Base-by-base conservation (phyloP, 345 rosid genomes). In the Diplotaxis tenuifolia region DNA sequence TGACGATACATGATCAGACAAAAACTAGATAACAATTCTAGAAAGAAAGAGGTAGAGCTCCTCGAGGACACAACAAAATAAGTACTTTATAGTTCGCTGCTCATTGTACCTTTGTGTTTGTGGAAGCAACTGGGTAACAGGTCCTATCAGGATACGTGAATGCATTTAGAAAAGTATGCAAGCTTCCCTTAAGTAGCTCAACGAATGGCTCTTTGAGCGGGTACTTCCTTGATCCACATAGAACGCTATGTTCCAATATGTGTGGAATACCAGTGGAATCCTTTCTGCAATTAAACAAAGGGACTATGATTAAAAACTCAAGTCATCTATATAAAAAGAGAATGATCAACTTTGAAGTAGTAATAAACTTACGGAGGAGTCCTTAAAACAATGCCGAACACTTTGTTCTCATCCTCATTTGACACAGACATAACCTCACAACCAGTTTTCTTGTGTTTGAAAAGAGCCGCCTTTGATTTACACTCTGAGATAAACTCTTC, bases 231-330 rank as follows among this genome's bases (percentile, higher is more conserved):
- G 98, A 94, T 52, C 98, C 98, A 70, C 98, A 94, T 20, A 94
- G 79, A 7, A 94, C 98, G 60, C 97, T 89, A 81, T 94, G 98
- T 75, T 94, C 97, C 83, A 94, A 67, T 68, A 95, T 92, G 84
- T 92, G 99, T 12, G 97, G 99, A 78, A 95, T 92, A 60, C 96
- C 99, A 61, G 97, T 90, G 52, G 99, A 95, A 88, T 95, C 90
- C 81, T 85, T 85, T 73, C 97, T 92, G 86, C 90, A 87, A 38
- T 72, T 31, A 22, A 25, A 73, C 62, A 77, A 57, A 3, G 3
- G 49, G 65, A 14, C 65, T 2, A 45, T 29, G 25, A 9, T 38
- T 36, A 27, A 65, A 16, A 10, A 5, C 53, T n/a, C 20, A 36
- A 55, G 34, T n/a, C n/a, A n/a, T n/a, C 73, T 31, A 54, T 25